Percentiles rank a stretch among this genome's conserved stretches.
Evolutionary conservation across 345 rosid genomes (phyloP).

Genomic region (Combretum micranthum): DNA sequence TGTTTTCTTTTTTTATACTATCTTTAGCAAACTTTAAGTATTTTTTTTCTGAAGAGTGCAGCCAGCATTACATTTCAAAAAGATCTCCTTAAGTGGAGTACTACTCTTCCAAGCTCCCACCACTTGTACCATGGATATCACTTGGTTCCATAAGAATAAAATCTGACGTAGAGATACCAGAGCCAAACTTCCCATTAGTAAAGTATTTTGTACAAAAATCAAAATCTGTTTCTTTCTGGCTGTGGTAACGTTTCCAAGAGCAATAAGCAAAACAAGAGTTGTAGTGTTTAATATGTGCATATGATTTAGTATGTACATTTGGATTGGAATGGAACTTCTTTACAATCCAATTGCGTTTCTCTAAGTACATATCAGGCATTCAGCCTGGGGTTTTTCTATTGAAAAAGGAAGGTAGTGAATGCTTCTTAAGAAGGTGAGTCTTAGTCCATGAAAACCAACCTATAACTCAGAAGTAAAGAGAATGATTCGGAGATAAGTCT

Average conservation of each 20-base stretch:
- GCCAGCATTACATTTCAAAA: no score
- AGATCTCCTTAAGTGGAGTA: no score
- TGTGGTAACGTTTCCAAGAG: conserved; percentile 96
- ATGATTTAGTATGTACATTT: conserved; percentile 42
- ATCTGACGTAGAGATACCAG: conserved; percentile 84
- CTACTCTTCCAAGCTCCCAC: conserved; percentile 99
- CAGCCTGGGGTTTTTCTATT: conserved; percentile 63
- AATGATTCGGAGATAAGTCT: conserved; percentile 4
- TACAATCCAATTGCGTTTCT: conserved; percentile 82
- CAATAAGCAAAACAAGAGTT: conserved; percentile 97
- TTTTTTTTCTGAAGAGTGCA: no score
- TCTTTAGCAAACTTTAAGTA: no score
- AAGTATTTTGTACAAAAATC: conserved; percentile 96
- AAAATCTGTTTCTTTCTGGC: conserved; percentile 99
- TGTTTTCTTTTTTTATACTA: no score
- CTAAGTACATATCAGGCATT: conserved; percentile 56
- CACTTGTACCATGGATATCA: conserved; percentile 66
- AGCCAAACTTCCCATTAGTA: conserved; percentile 72
- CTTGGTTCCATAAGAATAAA: no score
- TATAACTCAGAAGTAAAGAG: conserved; percentile 16
- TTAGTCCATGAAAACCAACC: conserved; percentile 98
- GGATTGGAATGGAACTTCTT: conserved; percentile 73
- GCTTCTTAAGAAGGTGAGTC: conserved; percentile 77
- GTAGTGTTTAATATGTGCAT: conserved; percentile 85
- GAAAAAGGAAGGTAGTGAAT: conserved; percentile 69